A percentile compares a stretch with the other conserved stretches of the same genome.
These are phyloP conservation scores for Leccinum arenicola DNA, from an alignment of 768 basidiomycete genomes.

Conservation along the genomic window DNA sequence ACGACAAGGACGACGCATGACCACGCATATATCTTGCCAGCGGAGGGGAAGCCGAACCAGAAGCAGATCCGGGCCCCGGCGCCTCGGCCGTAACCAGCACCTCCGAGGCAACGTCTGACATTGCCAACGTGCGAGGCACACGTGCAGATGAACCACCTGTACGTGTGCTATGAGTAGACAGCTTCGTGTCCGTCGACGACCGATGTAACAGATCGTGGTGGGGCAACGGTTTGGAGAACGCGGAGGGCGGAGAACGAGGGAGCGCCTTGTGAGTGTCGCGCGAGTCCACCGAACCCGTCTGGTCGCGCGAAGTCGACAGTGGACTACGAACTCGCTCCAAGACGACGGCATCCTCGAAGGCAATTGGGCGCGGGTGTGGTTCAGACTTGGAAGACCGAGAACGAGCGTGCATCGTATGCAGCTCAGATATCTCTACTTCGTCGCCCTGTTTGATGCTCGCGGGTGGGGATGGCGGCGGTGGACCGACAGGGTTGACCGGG, in stretches of 20 bases:
- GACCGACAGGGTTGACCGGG: constrained; percentile 35
- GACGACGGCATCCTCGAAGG: constrained; percentile 34
- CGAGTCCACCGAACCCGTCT: constrained; percentile 32
- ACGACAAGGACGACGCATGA: constrained; percentile 23
- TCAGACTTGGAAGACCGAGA: constrained; percentile 20
- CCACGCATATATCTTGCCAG: constrained; percentile 20
- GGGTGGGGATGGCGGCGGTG: constrained; percentile 56
- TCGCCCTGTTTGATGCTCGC: constrained; percentile 36
- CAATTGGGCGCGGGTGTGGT: constrained; percentile 21
- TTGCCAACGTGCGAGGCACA: constrained; percentile 9
- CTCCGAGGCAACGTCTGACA: constrained; percentile 21
- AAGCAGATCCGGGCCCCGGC: constrained; percentile 14
- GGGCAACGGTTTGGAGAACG: constrained; percentile 17
- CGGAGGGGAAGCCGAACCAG: constrained; percentile 17
- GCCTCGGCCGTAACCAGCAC: constrained; percentile 17
- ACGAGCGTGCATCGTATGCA: constrained; percentile 31
- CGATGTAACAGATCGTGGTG: constrained; percentile 39
- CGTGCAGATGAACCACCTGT: constrained; percentile 21
- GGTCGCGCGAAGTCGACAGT: constrained; percentile 21
- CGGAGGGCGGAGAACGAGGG: constrained; percentile 20
- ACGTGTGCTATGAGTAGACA: constrained; percentile 30
- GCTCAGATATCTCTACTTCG: constrained; percentile 15
- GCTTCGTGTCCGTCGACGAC: constrained; percentile 50
- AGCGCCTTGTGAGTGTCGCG: constrained; percentile 17
- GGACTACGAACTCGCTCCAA: constrained; percentile 20